Conservation (phyloP, 1,139 yeast genomes). For the Geotrichum armillariae region DNA sequence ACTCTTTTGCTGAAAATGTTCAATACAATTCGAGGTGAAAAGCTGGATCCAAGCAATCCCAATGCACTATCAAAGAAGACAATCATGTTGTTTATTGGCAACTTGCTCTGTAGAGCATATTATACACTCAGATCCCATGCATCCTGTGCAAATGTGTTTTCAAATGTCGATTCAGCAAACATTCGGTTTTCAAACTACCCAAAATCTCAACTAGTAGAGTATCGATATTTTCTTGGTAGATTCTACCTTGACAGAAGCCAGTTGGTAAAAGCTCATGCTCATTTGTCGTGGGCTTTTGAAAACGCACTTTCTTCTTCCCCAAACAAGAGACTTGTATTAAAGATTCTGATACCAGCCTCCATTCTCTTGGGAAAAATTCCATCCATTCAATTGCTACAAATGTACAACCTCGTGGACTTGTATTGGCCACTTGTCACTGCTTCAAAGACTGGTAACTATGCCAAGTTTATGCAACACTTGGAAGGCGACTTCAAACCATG, state of each 20-base stretch:
- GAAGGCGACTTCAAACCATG: constrained; percentile 27
- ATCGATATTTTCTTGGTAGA: constrained; percentile 66
- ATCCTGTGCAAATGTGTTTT: constrained; percentile 71
- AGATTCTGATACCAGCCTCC: constrained; percentile 55
- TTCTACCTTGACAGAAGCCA: constrained; percentile 64
- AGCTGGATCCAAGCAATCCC: constrained; percentile 36
- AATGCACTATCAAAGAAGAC: constrained; percentile 44
- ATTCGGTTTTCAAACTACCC: constrained; percentile 49
- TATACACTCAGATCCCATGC: constrained; percentile 63
- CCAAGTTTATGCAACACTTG: constrained; percentile 31
- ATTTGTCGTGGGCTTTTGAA: constrained; percentile 62
- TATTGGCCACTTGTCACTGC: constrained; percentile 36
- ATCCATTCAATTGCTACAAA: constrained; percentile 27
- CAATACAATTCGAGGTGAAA: constrained; percentile 62
- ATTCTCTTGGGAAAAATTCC: constrained; percentile 42
- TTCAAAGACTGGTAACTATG: constrained; percentile 33
- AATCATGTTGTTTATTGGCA: constrained; percentile 57
- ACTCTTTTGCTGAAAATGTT: constrained; percentile 59
- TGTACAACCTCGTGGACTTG: constrained; percentile 28
- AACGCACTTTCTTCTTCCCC: constrained; percentile 43
- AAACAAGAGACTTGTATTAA: constrained; percentile 46
- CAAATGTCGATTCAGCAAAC: constrained; percentile 66
- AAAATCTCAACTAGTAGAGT: constrained; percentile 58
- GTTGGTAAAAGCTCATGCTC: constrained; percentile 54
- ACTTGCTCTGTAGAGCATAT: constrained; percentile 60